Evolutionary conservation across 2,329 filamentous ascomycete genomes (phyloP).

Genomic region (Eutypella sp.): DNA sequence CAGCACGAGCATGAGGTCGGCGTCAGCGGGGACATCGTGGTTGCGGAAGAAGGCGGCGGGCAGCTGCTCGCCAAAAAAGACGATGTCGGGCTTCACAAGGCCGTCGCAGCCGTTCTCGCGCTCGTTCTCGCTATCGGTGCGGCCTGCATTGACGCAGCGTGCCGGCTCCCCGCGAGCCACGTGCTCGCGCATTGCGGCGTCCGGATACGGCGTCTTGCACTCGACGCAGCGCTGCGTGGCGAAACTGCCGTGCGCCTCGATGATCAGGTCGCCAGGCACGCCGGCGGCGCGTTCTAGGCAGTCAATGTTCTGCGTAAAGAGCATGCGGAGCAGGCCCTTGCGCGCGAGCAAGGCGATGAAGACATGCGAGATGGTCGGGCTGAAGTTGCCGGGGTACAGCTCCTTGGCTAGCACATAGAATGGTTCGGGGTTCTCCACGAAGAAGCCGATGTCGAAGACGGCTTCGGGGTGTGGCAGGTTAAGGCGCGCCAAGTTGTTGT

Average conservation of each 20-base stretch:
- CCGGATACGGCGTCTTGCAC: slow-evolving; percentile 68
- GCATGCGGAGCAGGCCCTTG: slow-evolving; percentile 73
- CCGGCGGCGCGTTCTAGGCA: slow-evolving; percentile 86
- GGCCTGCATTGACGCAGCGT: no score
- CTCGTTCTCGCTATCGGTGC: no score
- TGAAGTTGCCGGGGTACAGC: slow-evolving; percentile 83
- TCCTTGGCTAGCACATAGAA: slow-evolving; percentile 93
- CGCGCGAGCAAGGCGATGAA: slow-evolving; percentile 79
- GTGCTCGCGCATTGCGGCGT: slow-evolving; percentile 66
- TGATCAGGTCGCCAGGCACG: slow-evolving; percentile 71
- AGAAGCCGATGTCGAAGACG: slow-evolving; percentile 90
- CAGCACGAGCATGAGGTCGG: slow-evolving; percentile 78
- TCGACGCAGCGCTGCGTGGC: slow-evolving; percentile 88
- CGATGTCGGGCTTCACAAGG: slow-evolving; percentile 88
- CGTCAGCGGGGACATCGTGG: slow-evolving; percentile 47
- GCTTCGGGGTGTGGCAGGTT: slow-evolving; percentile 86
- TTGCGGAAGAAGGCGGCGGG: slow-evolving; percentile 61
- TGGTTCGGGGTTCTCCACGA: slow-evolving; percentile 74
- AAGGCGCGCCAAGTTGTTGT: slow-evolving; percentile 82
- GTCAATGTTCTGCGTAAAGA: slow-evolving; percentile 98
- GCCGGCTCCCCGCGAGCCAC: slow-evolving; percentile 67
- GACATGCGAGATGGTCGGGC: slow-evolving; percentile 82
- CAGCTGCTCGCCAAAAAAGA: slow-evolving; percentile 73
- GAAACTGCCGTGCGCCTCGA: slow-evolving; percentile 95
- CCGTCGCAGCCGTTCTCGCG: slow-evolving; percentile 58